These are phyloP conservation scores for Peronospora belbahrii DNA, from an alignment of 352 stramenopile genomes.

Conservation along the genomic window DNA sequence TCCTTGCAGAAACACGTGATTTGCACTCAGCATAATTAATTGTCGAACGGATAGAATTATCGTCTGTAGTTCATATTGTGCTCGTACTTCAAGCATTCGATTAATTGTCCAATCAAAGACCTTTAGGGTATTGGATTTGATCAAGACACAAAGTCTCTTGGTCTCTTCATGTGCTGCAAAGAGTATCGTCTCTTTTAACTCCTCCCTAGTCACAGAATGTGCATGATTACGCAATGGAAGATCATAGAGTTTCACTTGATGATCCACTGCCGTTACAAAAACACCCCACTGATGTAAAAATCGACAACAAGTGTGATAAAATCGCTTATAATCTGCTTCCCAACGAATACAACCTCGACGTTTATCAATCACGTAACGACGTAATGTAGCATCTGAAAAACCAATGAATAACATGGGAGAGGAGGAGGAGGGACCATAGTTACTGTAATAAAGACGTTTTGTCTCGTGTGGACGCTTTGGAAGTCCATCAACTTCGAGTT, in stretches of 20 bases:
- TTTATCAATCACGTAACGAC: constrained; percentile 41
- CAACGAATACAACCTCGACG: constrained; percentile 28
- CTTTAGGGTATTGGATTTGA: constrained; percentile 57
- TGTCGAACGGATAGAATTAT: constrained; percentile 39
- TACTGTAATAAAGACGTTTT: constrained; percentile 38
- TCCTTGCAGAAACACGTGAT: constrained; percentile 50
- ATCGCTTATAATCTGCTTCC: constrained; percentile 52
- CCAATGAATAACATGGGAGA: constrained; percentile 53
- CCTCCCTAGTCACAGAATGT: constrained; percentile 28
- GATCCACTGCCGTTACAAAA: constrained; percentile 46
- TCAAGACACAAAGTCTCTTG: constrained; percentile 41
- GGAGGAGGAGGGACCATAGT: constrained; percentile 27
- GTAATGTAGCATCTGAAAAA: constrained; percentile 46
- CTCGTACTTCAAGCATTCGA: constrained; percentile 38
- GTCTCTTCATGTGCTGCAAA: constrained; percentile 50
- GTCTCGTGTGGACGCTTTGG: constrained; percentile 50
- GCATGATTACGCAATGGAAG: constrained; percentile 52
- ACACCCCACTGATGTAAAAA: constrained; percentile 71
- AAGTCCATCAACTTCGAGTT: constrained; percentile 46
- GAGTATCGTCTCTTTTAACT: constrained; percentile 50
- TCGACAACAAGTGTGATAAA: constrained; percentile 42
- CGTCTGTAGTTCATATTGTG: constrained; percentile 47
- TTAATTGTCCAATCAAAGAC: constrained; percentile 73
- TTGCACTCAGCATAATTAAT: constrained; percentile 57
- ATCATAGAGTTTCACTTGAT: constrained; percentile 47